Evolutionary conservation across 257 asterid species (phyloP).

Genomic region (Lantana camara): DNA sequence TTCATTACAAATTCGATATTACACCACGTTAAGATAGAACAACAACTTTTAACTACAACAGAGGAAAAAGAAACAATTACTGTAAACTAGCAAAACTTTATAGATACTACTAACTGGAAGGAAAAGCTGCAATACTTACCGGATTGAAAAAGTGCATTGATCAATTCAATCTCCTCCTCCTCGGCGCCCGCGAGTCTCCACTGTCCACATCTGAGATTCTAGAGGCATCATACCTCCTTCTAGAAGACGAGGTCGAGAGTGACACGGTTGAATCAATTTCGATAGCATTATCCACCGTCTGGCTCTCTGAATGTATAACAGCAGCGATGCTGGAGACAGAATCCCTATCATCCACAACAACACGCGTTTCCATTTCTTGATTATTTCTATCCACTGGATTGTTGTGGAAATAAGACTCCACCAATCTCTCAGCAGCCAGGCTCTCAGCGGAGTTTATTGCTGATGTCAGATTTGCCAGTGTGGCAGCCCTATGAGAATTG

Average conservation of each 20-base stretch:
- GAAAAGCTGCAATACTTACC: background rate
- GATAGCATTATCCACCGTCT: constrained; percentile 81
- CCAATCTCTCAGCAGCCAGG: constrained; percentile 58
- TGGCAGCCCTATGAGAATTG: constrained; percentile 63
- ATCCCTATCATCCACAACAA: constrained; percentile 79
- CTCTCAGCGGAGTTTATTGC: constrained; percentile 56
- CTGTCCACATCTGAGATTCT: constrained; percentile 88
- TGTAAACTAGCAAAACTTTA: constrained; percentile 23
- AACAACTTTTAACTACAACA: constrained; percentile 25
- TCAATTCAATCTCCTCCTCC: constrained; percentile 87
- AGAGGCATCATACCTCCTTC: constrained; percentile 75
- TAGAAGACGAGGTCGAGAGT: constrained; percentile 78
- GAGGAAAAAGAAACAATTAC: constrained; percentile 4
- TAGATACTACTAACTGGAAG: constrained; percentile 23
- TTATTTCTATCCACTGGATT: constrained; percentile 49
- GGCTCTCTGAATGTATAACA: constrained; percentile 94
- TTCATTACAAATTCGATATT: constrained; percentile 28
- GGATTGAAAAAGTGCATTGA: background rate
- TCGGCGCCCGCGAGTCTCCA: constrained; percentile 91
- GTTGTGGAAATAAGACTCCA: constrained; percentile 62
- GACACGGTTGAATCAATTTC: constrained; percentile 90
- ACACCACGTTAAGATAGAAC: constrained; percentile 12
- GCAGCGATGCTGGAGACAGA: constrained; percentile 97
- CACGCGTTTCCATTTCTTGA: constrained; percentile 39
- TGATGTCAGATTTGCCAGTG: constrained; percentile 46